A percentile compares a stretch with the other conserved stretches of the same genome.
Conservation (phyloP, 257 asterid genomes). For the Salvia miltiorrhiza region DNA sequence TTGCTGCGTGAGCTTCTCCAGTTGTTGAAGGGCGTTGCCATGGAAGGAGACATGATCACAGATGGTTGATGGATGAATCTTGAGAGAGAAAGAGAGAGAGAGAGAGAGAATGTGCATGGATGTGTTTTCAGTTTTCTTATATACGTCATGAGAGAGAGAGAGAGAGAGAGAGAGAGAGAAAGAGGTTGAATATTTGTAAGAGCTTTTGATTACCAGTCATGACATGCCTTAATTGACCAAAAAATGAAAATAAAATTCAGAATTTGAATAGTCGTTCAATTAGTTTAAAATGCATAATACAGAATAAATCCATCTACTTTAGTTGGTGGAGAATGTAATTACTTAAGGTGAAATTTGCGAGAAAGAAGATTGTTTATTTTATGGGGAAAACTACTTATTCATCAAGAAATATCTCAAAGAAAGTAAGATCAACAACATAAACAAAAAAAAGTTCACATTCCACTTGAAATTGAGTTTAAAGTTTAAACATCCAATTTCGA, state of each 20-base stretch:
- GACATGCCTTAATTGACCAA: slow-evolving; percentile 21
- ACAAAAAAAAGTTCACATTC: too few relatives aligned
- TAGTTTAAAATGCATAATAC: not conserved
- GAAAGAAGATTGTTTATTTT: not conserved
- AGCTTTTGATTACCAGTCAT: not conserved
- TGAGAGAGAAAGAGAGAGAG: not conserved
- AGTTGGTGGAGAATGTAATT: not conserved
- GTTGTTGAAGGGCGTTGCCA: slow-evolving; percentile 8
- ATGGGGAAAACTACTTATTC: not conserved
- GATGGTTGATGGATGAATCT: not conserved
- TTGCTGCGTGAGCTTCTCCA: slow-evolving; percentile 53
- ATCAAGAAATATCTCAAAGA: not conserved
- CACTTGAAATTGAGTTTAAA: too few relatives aligned
- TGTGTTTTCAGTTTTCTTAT: not conserved
- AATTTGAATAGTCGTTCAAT: not conserved
- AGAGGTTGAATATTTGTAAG: not conserved
- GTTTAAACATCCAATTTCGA: not conserved
- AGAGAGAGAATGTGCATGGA: slow-evolving; percentile 11
- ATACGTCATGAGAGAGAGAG: not conserved
- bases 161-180: not conserved
- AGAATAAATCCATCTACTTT: not conserved
- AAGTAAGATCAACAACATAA: not conserved
- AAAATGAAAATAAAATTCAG: not conserved
- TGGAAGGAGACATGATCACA: not conserved
- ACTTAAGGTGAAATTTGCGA: not conserved